A percentile compares a stretch with the other conserved stretches of the same genome.
Evolutionary conservation across 2,329 filamentous ascomycete genomes (phyloP).

Genomic region (Fusarium sp.): DNA sequence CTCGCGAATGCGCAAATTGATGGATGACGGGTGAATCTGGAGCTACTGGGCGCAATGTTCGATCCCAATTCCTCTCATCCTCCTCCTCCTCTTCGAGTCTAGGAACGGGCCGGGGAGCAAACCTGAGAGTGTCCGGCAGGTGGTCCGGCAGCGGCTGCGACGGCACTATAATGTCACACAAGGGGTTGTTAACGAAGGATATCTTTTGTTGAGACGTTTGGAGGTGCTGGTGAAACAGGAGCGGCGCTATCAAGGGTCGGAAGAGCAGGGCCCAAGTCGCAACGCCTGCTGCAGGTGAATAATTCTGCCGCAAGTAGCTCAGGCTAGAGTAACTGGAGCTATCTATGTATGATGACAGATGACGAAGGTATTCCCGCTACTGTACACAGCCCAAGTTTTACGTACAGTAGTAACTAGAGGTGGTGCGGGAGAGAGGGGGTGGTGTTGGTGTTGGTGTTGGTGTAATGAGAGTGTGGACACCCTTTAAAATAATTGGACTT

Average conservation of each 20-base stretch:
- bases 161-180: slow-evolving; percentile 57
- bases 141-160: slow-evolving; percentile 68
- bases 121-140: slow-evolving; percentile 61
- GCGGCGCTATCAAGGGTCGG: slow-evolving; percentile 22
- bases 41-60: slow-evolving; percentile 58
- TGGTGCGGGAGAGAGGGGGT: slow-evolving; percentile 39
- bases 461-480: slow-evolving; percentile 30
- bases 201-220: slow-evolving; percentile 29
- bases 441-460: slow-evolving; percentile 13
- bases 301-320: slow-evolving; percentile 5
- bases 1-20: slow-evolving; percentile 62
- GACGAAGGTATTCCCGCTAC: slow-evolving; percentile 42
- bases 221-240: slow-evolving; percentile 33
- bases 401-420: slow-evolving; percentile 4
- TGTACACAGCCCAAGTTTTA: slow-evolving; percentile 30
- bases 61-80: slow-evolving; percentile 60
- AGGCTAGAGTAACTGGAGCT: slow-evolving; percentile 4
- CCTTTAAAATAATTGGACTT: slow-evolving; percentile 40
- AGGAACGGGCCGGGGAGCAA: slow-evolving; percentile 59
- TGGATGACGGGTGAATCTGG: slow-evolving; percentile 53
- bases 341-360: slow-evolving; percentile 2
- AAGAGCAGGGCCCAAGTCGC: slow-evolving; percentile 14
- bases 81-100: slow-evolving; percentile 64
- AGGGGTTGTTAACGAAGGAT: slow-evolving; percentile 38
- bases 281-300: slow-evolving; percentile 3